These are phyloP conservation scores for Cryphonectria carpinicola DNA, from an alignment of 2,329 filamentous ascomycete genomes.

Conservation along the genomic window DNA sequence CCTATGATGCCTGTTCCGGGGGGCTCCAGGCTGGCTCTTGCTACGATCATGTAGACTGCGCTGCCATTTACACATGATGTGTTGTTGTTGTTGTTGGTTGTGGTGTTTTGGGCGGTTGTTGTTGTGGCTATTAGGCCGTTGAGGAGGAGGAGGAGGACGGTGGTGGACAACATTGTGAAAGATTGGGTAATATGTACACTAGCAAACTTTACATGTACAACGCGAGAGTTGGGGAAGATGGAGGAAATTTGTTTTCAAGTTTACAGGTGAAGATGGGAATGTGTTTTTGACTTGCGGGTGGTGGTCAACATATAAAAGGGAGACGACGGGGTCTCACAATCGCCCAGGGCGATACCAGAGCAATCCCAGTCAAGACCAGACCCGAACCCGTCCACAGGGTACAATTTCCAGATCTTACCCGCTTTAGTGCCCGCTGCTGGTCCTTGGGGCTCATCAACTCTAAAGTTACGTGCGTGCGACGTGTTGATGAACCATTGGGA, in stretches of 20 bases:
- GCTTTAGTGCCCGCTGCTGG: neutral
- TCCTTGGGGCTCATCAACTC: neutral
- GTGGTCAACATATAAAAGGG: neutral
- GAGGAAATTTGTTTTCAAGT: neutral
- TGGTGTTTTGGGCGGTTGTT: slow-evolving; percentile 15
- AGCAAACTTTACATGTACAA: neutral
- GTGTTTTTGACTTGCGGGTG: neutral
- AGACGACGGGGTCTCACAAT: neutral
- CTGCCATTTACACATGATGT: slow-evolving; percentile 28
- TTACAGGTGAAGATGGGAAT: neutral
- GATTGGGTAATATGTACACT: neutral
- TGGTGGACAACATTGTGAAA: neutral
- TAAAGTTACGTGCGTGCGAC: neutral
- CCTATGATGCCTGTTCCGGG: slow-evolving; percentile 32
- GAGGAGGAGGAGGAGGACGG: slow-evolving; percentile 23
- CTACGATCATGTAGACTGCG: slow-evolving; percentile 35
- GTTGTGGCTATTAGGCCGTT: slow-evolving; percentile 13
- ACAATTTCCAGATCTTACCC: neutral
- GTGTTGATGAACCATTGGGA: neutral
- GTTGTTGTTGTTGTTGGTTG: slow-evolving; percentile 13
- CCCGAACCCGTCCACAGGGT: neutral
- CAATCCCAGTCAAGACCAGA: neutral
- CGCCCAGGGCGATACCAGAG: neutral
- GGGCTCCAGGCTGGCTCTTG: slow-evolving; percentile 32
- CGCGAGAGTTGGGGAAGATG: too few species aligned